These are phyloP conservation scores for Hermanozyma aechmeae DNA, from an alignment of 805 yeast genomes.

Conservation along the genomic window DNA sequence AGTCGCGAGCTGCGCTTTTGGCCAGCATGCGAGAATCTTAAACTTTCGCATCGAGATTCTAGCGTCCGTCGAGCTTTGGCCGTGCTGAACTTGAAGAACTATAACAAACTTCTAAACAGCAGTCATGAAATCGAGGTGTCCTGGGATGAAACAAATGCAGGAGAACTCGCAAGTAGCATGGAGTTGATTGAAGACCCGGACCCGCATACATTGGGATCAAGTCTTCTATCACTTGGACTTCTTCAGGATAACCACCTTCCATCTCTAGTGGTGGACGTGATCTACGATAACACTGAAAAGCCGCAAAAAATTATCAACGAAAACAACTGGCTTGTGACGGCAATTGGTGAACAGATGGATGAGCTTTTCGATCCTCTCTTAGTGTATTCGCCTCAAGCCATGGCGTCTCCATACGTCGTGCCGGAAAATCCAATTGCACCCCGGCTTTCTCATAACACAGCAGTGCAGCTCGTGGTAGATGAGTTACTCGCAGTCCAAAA, in stretches of 20 bases:
- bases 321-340: conserved; percentile 67
- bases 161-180: conserved; percentile 65
- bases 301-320: conserved; percentile 40
- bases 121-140: conserved; percentile 24
- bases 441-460: not conserved
- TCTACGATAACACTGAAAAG: conserved; percentile 44
- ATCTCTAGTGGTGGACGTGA: conserved; percentile 61
- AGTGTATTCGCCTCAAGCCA: conserved; percentile 86
- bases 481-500: conserved; percentile 70
- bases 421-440: conserved; percentile 26
- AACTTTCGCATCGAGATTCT: conserved; percentile 37
- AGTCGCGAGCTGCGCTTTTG: conserved; percentile 43
- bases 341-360: conserved; percentile 79
- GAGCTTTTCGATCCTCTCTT: conserved; percentile 82
- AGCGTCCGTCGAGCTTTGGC: conserved; percentile 72
- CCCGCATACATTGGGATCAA: conserved; percentile 50
- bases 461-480: conserved; percentile 39
- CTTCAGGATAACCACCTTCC: conserved; percentile 40
- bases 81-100: conserved; percentile 59
- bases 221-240: conserved; percentile 48
- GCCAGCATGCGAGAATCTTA: conserved; percentile 69
- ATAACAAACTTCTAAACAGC: conserved; percentile 41
- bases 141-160: conserved; percentile 80
- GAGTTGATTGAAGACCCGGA: conserved; percentile 38
- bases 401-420: conserved; percentile 60